Evolutionary conservation across 148 eudicot species (phyloP), one percentile per base, ranked within the genome.

Genomic region (Vaccinium macrocarpon): DNA sequence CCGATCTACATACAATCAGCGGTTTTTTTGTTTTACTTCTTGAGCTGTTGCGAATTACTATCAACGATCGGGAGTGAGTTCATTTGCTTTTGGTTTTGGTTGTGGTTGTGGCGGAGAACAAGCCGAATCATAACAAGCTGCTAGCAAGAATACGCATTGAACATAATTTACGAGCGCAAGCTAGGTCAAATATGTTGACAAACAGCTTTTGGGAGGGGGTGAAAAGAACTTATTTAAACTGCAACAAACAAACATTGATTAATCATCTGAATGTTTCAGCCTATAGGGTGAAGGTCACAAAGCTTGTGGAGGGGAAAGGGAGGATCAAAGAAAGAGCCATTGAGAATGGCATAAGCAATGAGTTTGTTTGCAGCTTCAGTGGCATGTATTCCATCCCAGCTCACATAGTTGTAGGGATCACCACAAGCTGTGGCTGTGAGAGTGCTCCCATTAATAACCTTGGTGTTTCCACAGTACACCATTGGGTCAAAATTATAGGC

Each of bases 381-480:
- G 46, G 93, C 87, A 87, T 96, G 96, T 16, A 95, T 84, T 8
- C 98, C 97, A 82, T 96, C 98, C 98, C 97, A 97, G 75, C 95
- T 97, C 16, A 93, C 95, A 70, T 93, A 95, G n/a, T 92, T 90
- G 53, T 82, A 64, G 1, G 98, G 98, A 48, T 95, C 96, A 21
- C 51, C 73, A 84, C 99, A 92, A 56, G 94, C 95, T 64, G 90
- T 86, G 52, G 97, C 92, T 23, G 91, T 91, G 49, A 93, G 71
- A 14, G 51, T 90, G 56, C 56, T 89, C 8, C 94, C 97, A 66
- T 91, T 84, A 9, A 97, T 85, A 29, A 83, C 46, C 84, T 89
- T 97, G 6, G 85, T 89, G 85, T 90, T 93, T 13, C 99, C 93
- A 81, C 99, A 97, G 42, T 81, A 95, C 21, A 95, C 96, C n/a